A percentile compares a stretch with the other conserved stretches of the same genome.
Evolutionary conservation across 805 yeast genomes (phyloP).

Genomic region (Lachancea mirantina): DNA sequence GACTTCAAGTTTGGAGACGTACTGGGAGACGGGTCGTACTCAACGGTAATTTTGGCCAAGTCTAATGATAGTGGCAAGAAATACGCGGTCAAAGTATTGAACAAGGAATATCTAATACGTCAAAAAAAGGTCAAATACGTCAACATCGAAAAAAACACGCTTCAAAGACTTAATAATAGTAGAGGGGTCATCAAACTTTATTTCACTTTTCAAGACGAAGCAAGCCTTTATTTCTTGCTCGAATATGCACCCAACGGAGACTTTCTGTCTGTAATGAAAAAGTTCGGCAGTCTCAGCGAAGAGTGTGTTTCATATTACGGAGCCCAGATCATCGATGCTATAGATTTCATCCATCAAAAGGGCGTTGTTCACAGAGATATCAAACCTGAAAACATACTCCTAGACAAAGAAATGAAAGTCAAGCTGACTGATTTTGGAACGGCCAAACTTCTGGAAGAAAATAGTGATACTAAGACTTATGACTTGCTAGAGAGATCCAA

Average conservation of each 20-base stretch:
- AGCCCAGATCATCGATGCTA: constrained; percentile 69
- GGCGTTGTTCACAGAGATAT: constrained; percentile 79
- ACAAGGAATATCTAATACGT: constrained; percentile 68
- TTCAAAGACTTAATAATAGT: constrained; percentile 56
- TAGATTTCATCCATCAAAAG: constrained; percentile 60
- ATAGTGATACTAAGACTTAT: constrained; percentile 36
- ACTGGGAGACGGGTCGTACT: constrained; percentile 93
- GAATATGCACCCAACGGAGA: constrained; percentile 82
- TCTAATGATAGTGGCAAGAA: constrained; percentile 68
- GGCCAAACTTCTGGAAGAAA: constrained; percentile 59
- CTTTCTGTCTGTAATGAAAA: constrained; percentile 57
- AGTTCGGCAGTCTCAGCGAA: constrained; percentile 63
- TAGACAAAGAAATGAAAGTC: constrained; percentile 53
- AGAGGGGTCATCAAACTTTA: constrained; percentile 60
- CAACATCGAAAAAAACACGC: constrained; percentile 73
- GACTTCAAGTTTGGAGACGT: constrained; percentile 86
- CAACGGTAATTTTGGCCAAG: constrained; percentile 83
- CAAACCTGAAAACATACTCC: constrained; percentile 73
- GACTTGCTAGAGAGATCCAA: constrained; percentile 64
- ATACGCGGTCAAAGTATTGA: constrained; percentile 71
- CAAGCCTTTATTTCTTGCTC: constrained; percentile 63
- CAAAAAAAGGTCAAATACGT: constrained; percentile 83
- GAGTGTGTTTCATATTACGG: constrained; percentile 60
- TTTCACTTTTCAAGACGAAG: constrained; percentile 75
- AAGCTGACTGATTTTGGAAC: constrained; percentile 83